Evolutionary conservation across 768 basidiomycete species (phyloP).

Genomic region (Polyporus arcularius): DNA sequence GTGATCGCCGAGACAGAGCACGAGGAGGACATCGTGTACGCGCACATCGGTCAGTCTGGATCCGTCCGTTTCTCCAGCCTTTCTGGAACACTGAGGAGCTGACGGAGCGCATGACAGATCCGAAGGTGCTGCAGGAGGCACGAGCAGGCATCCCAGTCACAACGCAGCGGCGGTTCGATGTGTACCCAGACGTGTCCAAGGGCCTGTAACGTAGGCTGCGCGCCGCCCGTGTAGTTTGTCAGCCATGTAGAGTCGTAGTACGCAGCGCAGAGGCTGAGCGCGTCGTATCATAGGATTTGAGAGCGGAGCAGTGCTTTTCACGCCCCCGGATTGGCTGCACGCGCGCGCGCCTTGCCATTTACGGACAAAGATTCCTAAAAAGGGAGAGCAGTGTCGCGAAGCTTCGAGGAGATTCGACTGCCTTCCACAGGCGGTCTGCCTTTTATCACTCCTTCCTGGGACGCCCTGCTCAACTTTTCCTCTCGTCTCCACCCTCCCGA

Average conservation of each 20-base stretch:
- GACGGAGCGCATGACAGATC: slow-evolving; percentile 46
- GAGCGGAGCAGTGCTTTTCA: too few species aligned
- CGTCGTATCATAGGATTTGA: too few species aligned
- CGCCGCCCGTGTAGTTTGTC: not conserved
- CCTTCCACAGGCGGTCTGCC: slow-evolving; percentile 37
- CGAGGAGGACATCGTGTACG: slow-evolving; percentile 76
- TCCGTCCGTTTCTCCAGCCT: not conserved
- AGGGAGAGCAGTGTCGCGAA: slow-evolving; percentile 18
- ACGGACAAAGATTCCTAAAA: slow-evolving; percentile 2
- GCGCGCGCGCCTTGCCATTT: not conserved
- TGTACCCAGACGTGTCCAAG: slow-evolving; percentile 75
- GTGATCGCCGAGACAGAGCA: slow-evolving; percentile 76
- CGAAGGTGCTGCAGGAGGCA: slow-evolving; percentile 61
- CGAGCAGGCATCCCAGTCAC: slow-evolving; percentile 91
- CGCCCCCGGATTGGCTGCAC: not conserved
- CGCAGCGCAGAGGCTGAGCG: not conserved
- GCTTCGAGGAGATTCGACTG: slow-evolving; percentile 36
- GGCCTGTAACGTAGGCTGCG: slow-evolving; percentile 19
- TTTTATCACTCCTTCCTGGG: slow-evolving; percentile 22
- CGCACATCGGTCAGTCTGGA: slow-evolving; percentile 69
- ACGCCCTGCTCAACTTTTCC: slow-evolving; percentile 1
- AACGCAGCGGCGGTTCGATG: slow-evolving; percentile 87
- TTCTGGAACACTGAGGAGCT: not conserved
- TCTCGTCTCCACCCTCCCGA: slow-evolving; percentile 13
- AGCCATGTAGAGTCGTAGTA: too few species aligned